Base-by-base conservation (phyloP, 495 filamentous ascomycete species). In the Penicillium herquei region DNA sequence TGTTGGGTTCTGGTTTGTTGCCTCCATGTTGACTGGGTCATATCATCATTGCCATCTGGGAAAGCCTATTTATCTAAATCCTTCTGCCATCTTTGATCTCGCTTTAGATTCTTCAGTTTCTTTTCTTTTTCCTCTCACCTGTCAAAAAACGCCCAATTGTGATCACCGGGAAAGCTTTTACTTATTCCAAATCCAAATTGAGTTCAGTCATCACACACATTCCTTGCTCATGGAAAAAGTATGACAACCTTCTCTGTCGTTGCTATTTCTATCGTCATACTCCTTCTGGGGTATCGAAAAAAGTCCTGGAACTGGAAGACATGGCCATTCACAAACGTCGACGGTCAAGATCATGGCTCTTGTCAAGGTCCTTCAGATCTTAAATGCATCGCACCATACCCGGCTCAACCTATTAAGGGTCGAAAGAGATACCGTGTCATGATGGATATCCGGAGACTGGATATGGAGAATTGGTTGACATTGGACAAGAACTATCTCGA, bases 391-490 rank as follows among this genome's bases (percentile, higher is more conserved):
- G 62, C 70, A 26, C 73, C 75, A 7, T 78, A 76, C 57, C 75
- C 75, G 39, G 70, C 73, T 21, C 70, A 74, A 47, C 74, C 76
- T 31, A 78, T 78, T 59, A 69, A 64, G 43, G 76, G 74, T n/a
- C 59, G 72, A 46, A 71, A 73, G 34, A 62, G 72, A 57, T 79
- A 77, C 54, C 67, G 73, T 26, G 71, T 82, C 50, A 77, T 78
- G 59, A 82, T 83, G 81, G 81, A 82, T 37, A 70, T 85, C 16
- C 74, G 74, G 52, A 78, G 73, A 55, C 63, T 84, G 31, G 79
- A 82, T 40, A 54, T 61, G 14, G 62, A 68, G 40, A 81, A 82
- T 42, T 85, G 81, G 82, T 70, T 85, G 32, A 80, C 76, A 1
- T 56, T 84, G 34, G 81, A 84, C 61, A 71, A 77, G 41, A 72